These are phyloP conservation scores for Aspergillus steynii DNA, from an alignment of 495 filamentous ascomycete species.

Conservation along the genomic window DNA sequence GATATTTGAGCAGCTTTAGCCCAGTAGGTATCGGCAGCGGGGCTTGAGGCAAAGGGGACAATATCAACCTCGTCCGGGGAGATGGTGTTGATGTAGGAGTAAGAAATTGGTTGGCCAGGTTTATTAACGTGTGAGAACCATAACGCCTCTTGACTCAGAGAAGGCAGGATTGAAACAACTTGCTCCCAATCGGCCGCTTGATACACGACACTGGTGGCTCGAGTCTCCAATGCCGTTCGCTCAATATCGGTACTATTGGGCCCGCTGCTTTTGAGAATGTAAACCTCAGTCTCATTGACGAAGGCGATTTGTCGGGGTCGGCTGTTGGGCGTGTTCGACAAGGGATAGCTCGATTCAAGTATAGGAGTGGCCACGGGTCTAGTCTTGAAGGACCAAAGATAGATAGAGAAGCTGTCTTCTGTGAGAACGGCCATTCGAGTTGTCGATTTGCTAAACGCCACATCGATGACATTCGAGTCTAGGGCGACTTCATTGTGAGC, in stretches of 20 bases:
- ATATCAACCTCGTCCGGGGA: conserved; percentile 21
- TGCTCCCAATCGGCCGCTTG: conserved; percentile 37
- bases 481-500: conserved; percentile 71
- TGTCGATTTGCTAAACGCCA: conserved; percentile 67
- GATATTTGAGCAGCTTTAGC: conserved; percentile 39
- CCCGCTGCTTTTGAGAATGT: conserved; percentile 36
- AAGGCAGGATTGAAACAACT: conserved; percentile 40
- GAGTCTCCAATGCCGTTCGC: conserved; percentile 40
- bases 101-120: conserved; percentile 27
- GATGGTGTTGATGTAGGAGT: conserved; percentile 29
- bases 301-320: conserved; percentile 46
- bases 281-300: conserved; percentile 46
- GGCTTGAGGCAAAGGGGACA: conserved; percentile 32
- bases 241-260: conserved; percentile 39
- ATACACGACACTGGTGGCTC: conserved; percentile 32
- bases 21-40: conserved; percentile 43
- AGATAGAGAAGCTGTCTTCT: conserved; percentile 60
- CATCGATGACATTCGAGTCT: conserved; percentile 65
- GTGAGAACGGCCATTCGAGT: conserved; percentile 73
- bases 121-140: conserved; percentile 42
- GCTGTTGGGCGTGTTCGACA: conserved; percentile 35
- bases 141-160: conserved; percentile 37
- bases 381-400: conserved; percentile 60
- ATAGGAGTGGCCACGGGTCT: conserved; percentile 45
- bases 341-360: conserved; percentile 46